These are phyloP conservation scores for Irpex sp. DNA, from an alignment of 1,284 basidiomycete species.

Conservation along the genomic window DNA sequence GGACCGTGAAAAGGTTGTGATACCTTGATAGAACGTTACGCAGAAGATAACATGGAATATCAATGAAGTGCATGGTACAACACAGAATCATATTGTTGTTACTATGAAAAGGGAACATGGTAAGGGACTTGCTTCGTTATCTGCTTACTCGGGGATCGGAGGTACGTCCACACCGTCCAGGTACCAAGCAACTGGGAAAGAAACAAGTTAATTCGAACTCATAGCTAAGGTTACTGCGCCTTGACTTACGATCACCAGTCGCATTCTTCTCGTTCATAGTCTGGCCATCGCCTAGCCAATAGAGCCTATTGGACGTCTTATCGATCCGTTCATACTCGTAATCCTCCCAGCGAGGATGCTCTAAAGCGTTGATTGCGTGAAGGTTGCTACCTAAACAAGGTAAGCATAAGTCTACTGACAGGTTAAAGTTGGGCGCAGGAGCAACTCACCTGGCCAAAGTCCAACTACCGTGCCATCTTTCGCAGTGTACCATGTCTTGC, in stretches of 20 bases:
- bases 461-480: conserved; percentile 67
- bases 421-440: conserved; percentile 47
- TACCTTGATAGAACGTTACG: neutral
- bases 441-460: conserved; percentile 61
- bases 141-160: neutral
- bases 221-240: neutral
- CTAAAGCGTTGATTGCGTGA: conserved; percentile 56
- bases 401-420: neutral
- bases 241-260: conserved; percentile 53
- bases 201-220: conserved; percentile 22
- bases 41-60: neutral
- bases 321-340: conserved; percentile 61
- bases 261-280: conserved; percentile 50
- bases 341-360: conserved; percentile 72
- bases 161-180: conserved; percentile 34
- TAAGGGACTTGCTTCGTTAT: neutral
- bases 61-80: too few relatives aligned
- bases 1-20: conserved; percentile 35
- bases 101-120: too few relatives aligned
- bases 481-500: conserved; percentile 74
- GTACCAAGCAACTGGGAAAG: conserved; percentile 55
- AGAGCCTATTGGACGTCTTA: conserved; percentile 52
- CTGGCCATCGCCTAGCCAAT: conserved; percentile 67
- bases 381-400: conserved; percentile 46
- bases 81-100: too few relatives aligned